Base-by-base conservation (phyloP, 2,329 filamentous ascomycete genomes). In the Aureobasidium melanogenum region DNA sequence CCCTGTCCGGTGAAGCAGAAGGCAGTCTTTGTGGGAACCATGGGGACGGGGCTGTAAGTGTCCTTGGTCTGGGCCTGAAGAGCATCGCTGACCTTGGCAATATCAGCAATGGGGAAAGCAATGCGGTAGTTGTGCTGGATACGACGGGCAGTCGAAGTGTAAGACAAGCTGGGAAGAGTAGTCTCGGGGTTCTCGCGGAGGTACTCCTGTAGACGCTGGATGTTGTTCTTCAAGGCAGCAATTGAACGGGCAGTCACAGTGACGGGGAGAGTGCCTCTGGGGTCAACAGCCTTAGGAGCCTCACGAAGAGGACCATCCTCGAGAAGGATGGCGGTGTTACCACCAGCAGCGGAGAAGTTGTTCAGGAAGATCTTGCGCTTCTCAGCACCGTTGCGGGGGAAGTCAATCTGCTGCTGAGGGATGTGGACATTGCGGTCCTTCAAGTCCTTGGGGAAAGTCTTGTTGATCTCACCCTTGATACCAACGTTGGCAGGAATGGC, bases 391-490 rank as follows among this genome's bases (percentile, higher is more conserved):
- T 79, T 76, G 28, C 79, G 75, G 30, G 76, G 75, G 66, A 73
- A 79, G 39, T 73, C 69, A 4, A 79, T 75, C 63, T 78, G 72
- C 59, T 73, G 73, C 12, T 72, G 72, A n/a, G 76, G 73, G 62
- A 82, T 81, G 68, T 81, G 75, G 39, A 82, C 78, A 60, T 80
- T 81, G 65, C 80, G 79, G 67, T 80, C 77, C 32, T 68, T 70
- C 36, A 82, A 68, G 66, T 82, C 79, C 64, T 79, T 78, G 26
- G 80, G 79, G 72, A 82, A 82, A 7, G 75, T 77, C 72, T 81
- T 80, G 72, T 82, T 82, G 66, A 81, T 80, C 59, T 79, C 76
- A 48, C 77, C 78, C 71, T 82, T 82, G 72, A 82, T 81, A 66
- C 79, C 80, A 51, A 81, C 78, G 62, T 82, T 80, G 70, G 80